Conservation (phyloP, 176 grass and related monocot species). For the Rhynchospora tenuis region DNA sequence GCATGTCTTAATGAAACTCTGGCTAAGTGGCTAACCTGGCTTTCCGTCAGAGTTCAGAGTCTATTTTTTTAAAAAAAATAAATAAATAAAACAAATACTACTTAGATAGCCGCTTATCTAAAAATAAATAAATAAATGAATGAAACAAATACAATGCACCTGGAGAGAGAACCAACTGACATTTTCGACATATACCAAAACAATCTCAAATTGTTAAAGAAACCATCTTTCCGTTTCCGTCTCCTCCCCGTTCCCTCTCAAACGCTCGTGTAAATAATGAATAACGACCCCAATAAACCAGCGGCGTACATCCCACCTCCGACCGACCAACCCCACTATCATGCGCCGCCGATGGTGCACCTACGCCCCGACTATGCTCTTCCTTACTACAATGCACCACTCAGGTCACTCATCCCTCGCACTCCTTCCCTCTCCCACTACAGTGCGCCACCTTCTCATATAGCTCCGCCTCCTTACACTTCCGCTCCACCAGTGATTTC, state of each 20-base stretch:
- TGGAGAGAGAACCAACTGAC: no score
- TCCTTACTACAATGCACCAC: not conserved
- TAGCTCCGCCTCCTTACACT: not conserved
- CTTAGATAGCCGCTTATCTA: no score
- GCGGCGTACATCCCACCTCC: not conserved
- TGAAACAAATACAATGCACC: no score
- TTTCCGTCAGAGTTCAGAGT: no score
- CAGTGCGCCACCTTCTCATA: not conserved
- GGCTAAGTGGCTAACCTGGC: no score
- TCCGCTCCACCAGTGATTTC: not conserved
- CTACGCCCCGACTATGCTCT: not conserved
- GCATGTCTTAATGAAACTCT: no score
- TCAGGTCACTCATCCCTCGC: no score
- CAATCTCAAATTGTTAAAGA: not conserved
- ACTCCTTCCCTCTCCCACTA: not conserved
- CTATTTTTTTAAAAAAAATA: no score
- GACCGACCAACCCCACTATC: not conserved
- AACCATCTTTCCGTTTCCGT: not conserved
- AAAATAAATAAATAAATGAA: no score
- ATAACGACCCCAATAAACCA: not conserved
- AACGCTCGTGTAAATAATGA: not conserved
- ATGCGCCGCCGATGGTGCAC: not conserved
- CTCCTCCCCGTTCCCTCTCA: not conserved
- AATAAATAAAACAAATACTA: no score
- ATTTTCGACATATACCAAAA: no score